A percentile compares a stretch with the other conserved stretches of the same genome.
Conservation (phyloP, 169 alveolate species). For the Babesia gibsoni region DNA sequence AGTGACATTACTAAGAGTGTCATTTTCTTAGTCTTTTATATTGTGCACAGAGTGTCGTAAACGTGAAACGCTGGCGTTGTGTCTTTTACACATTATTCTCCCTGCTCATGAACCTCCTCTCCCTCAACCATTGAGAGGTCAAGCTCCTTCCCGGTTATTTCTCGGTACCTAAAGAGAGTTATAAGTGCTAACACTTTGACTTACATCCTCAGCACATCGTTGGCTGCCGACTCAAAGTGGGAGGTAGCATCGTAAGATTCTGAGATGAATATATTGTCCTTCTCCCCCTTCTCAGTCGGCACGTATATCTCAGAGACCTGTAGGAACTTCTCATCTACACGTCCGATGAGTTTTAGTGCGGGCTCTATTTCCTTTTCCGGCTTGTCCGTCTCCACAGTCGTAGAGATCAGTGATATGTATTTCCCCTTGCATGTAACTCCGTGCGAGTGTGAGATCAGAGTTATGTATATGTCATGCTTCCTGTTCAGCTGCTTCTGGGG, state of each 20-base stretch:
- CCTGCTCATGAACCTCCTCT: neutral
- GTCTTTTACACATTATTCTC: too few species aligned
- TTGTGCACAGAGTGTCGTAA: too few species aligned
- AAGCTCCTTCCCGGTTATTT: slow-evolving; percentile 70
- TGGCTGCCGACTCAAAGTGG: slow-evolving; percentile 97
- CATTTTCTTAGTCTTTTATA: too few species aligned
- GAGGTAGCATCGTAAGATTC: slow-evolving; percentile 94
- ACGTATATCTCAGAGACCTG: slow-evolving; percentile 86
- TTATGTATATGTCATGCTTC: slow-evolving; percentile 91
- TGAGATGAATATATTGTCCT: slow-evolving; percentile 89
- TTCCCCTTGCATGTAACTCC: slow-evolving; percentile 92
- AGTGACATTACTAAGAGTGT: too few species aligned
- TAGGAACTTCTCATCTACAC: slow-evolving; percentile 88
- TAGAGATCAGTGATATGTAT: slow-evolving; percentile 92
- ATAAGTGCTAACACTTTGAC: slow-evolving; percentile 1
- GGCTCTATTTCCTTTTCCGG: slow-evolving; percentile 91
- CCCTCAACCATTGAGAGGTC: slow-evolving; percentile 53
- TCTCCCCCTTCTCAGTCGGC: slow-evolving; percentile 84
- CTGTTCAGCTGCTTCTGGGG: slow-evolving; percentile 93
- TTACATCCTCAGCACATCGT: slow-evolving; percentile 87
- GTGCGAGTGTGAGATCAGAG: slow-evolving; percentile 90
- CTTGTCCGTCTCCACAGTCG: slow-evolving; percentile 94
- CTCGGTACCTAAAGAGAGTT: slow-evolving; percentile 44
- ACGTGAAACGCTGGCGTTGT: too few species aligned
- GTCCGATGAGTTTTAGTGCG: slow-evolving; percentile 92